These are phyloP conservation scores for Keithomyces neogunnii DNA, from an alignment of 2,329 filamentous ascomycete genomes.

Conservation along the genomic window DNA sequence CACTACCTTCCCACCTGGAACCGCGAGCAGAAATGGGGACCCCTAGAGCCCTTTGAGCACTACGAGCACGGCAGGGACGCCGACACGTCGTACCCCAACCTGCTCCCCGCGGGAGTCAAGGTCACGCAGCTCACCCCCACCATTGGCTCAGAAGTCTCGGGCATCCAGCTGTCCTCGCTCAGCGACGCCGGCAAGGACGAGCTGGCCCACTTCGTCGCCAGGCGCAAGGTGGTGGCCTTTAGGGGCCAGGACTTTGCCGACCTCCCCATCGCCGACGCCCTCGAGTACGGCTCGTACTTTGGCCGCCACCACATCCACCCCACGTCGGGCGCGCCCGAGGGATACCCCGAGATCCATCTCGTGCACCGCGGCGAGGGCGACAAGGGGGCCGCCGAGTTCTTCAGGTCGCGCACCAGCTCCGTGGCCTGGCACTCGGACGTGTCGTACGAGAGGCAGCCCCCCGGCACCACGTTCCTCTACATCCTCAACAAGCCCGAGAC, in stretches of 20 bases:
- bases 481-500: conserved; percentile 72
- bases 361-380: conserved; percentile 59
- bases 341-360: conserved; percentile 67
- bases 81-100: conserved; percentile 58
- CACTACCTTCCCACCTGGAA: conserved; percentile 70
- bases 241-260: conserved; percentile 65
- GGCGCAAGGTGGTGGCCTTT: conserved; percentile 74
- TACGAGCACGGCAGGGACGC: conserved; percentile 70
- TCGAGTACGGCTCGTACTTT: conserved; percentile 66
- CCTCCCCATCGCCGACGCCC: conserved; percentile 59
- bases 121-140: conserved; percentile 59
- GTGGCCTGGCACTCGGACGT: conserved; percentile 88
- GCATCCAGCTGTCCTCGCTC: conserved; percentile 63
- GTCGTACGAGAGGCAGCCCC: conserved; percentile 80
- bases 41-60: conserved; percentile 62
- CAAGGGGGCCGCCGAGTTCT: conserved; percentile 47
- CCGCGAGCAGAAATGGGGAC: conserved; percentile 52
- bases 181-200: conserved; percentile 65
- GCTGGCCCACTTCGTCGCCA: conserved; percentile 64
- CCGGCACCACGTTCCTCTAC: conserved; percentile 84
- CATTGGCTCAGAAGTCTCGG: conserved; percentile 64
- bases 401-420: conserved; percentile 62
- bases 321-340: conserved; percentile 65
- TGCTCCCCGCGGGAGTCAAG: conserved; percentile 46
- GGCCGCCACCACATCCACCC: conserved; percentile 77